phyloP scores from a whole-genome alignment of 2,329 filamentous ascomycete species.

The Emergomyces pasteurianus region DNA sequence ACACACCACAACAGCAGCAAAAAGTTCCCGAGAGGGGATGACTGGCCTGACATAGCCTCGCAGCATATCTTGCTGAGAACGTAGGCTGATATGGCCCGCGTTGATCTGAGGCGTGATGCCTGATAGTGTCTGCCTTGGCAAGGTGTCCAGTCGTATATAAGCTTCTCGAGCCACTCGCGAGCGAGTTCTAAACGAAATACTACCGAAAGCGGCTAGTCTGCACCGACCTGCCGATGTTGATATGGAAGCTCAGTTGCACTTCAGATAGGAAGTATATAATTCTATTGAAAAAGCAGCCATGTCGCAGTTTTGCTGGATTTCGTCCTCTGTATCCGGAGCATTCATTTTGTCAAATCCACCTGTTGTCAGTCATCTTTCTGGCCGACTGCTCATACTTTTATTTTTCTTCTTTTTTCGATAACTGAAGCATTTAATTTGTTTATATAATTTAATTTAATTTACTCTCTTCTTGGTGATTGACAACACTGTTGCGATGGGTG shows the following conservation, averaged over 20 bases:
- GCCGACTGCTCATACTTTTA: background rate
- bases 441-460: background rate
- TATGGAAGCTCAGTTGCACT: background rate
- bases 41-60: background rate
- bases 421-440: background rate
- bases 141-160: background rate
- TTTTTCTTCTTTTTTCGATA: background rate
- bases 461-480: background rate
- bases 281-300: background rate
- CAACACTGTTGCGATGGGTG: background rate
- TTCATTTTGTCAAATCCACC: background rate
- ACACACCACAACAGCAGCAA: no score
- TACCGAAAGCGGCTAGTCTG: background rate
- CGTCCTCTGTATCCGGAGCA: background rate
- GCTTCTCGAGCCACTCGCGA: background rate
- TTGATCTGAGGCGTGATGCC: background rate
- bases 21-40: background rate
- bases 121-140: background rate
- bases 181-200: background rate
- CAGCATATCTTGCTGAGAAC: background rate
- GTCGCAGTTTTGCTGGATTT: background rate
- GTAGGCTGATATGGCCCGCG: background rate
- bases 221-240: background rate
- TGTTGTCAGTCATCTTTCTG: background rate
- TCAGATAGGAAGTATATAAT: background rate